Conservation (phyloP, 345 rosid genomes). For the Populus alba region DNA sequence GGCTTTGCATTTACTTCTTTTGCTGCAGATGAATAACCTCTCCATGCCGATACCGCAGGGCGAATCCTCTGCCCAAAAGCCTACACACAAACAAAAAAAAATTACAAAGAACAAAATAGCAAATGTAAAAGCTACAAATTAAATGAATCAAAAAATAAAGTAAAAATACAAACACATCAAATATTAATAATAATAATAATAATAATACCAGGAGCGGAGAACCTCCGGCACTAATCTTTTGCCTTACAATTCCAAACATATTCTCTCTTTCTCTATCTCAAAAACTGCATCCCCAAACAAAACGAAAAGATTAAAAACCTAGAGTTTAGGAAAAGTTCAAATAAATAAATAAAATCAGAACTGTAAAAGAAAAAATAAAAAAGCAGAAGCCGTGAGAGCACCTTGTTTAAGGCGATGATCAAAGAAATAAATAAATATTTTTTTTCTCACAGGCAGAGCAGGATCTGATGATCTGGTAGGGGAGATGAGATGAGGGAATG, state of each 20-base stretch:
- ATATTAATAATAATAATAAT: background rate
- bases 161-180: background rate
- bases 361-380: background rate
- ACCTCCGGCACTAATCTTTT: constrained; percentile 42
- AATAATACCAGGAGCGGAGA: constrained; percentile 29
- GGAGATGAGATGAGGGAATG: too few species aligned
- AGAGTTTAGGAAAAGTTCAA: background rate
- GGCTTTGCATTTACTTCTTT: constrained; percentile 50
- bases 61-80: constrained; percentile 45
- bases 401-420: background rate
- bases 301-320: background rate
- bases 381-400: background rate
- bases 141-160: background rate
- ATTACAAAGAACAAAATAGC: background rate
- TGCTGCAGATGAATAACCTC: constrained; percentile 59
- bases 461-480: background rate
- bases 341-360: background rate
- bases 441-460: background rate
- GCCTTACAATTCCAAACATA: constrained; percentile 65
- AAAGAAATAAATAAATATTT: background rate
- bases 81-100: constrained; percentile 18
- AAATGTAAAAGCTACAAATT: background rate
- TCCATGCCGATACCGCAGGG: constrained; percentile 41
- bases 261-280: constrained; percentile 17
- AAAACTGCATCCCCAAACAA: constrained; percentile 9